Evolutionary conservation across 2,329 filamentous ascomycete genomes (phyloP).

Genomic region (Balansia obtecta): DNA sequence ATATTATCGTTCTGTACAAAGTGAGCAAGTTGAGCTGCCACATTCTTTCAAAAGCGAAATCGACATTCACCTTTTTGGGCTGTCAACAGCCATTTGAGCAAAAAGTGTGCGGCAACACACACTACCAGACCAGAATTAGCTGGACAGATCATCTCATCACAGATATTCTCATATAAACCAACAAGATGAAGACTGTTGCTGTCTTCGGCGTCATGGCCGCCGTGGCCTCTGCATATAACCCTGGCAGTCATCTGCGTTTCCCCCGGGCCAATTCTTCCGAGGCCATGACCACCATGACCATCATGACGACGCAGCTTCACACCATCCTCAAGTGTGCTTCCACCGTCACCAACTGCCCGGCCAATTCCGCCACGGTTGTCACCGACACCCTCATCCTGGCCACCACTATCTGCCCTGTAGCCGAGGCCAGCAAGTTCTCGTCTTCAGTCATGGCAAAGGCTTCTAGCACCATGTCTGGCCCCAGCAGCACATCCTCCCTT

Average conservation of each 20-base stretch:
- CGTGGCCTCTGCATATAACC: slow-evolving; percentile 27
- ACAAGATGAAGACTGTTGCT: slow-evolving; percentile 36
- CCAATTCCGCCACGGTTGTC: slow-evolving; percentile 18
- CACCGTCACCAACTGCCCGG: slow-evolving; percentile 44
- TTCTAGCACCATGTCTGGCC: slow-evolving; percentile 11
- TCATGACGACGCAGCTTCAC: slow-evolving; percentile 41
- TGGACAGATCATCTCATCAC: too few relatives aligned
- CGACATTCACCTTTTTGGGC: slow-evolving; percentile 18
- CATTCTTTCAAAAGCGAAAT: slow-evolving; percentile 17
- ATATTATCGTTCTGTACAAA: slow-evolving; percentile 11
- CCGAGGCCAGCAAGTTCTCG: slow-evolving; percentile 27
- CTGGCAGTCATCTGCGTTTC: slow-evolving; percentile 22
- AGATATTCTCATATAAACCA: slow-evolving; percentile 2
- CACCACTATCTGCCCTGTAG: slow-evolving; percentile 33
- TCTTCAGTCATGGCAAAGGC: slow-evolving; percentile 25
- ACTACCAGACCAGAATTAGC: not conserved
- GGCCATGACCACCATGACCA: slow-evolving; percentile 28
- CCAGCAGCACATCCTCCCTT: too few relatives aligned
- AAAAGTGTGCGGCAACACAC: too few relatives aligned
- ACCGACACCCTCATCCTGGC: slow-evolving; percentile 28
- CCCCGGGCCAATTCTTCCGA: slow-evolving; percentile 16
- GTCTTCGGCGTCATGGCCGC: slow-evolving; percentile 32
- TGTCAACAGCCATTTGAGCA: not conserved
- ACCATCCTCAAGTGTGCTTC: slow-evolving; percentile 47
- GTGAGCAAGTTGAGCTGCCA: slow-evolving; percentile 20